Evolutionary conservation across 2,329 filamentous ascomycete genomes (phyloP), one percentile per base, ranked within the genome.

Genomic region (Thielaviopsis punctulata): DNA sequence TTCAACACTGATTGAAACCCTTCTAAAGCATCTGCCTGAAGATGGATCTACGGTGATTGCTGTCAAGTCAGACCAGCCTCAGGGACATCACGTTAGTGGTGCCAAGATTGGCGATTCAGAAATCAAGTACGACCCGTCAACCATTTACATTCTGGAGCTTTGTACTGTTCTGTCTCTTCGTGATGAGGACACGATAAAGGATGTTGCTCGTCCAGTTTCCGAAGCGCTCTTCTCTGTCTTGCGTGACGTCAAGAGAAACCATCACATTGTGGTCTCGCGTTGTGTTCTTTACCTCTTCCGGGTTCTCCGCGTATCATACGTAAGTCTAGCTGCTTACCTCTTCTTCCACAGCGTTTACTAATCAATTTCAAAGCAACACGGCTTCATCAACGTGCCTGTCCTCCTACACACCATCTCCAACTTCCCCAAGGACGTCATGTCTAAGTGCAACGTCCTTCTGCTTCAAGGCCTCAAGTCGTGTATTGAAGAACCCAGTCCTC

Each of bases 111-210:
- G 57, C 12, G 73, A 61, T 9, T 75, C 72, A 52, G 75, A 72
- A 15, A 75, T 82, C 2, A 70, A 73, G 12, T 98, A 98, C 61
- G 87, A 95, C 60, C 88, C 92, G 1, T 80, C 82, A 1, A 74
- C 92, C 49, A 82, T 93, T 0, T 98, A 94, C 61, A 76, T 95
- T n/a, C 72, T 98, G 10, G 92, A 98, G 62, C 75, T 96, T 55
- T 85, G 85, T 36, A 95, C 92, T 0, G 76, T 89, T 1, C 70
- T 96, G 30, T 82, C 85, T 7, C 73, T 93, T 9, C 76, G 85
- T 52, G 84, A 95, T 60, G 71, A 80, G 15, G 75, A 84, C 56
- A 86, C 86, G 0, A 74, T 92, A 25, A 73, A 78, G 55, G 68
- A 72, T 6, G 73, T 95, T 41, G 89, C 89, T 4, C 88, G 89